Evolutionary conservation across 345 rosid species (phyloP).

Genomic region (Aurinia saxatilis): DNA sequence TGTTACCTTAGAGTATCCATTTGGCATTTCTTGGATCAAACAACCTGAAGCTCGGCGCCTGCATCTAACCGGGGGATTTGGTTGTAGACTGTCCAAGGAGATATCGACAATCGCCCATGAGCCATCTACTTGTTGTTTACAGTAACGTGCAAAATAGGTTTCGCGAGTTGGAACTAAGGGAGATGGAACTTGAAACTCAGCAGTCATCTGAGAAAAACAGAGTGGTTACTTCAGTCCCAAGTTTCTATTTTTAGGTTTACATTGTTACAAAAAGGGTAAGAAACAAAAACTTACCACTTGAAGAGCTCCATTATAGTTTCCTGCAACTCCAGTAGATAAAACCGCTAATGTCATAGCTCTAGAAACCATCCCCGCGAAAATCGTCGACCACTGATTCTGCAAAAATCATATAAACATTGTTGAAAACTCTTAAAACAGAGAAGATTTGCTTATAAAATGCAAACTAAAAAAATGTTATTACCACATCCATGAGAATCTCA

Average conservation of each 20-base stretch:
- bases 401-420: neutral
- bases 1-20: constrained; percentile 84
- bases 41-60: constrained; percentile 88
- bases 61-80: constrained; percentile 49
- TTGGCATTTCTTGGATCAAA: constrained; percentile 86
- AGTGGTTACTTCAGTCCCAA: neutral
- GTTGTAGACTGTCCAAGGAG: constrained; percentile 70
- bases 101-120: constrained; percentile 95
- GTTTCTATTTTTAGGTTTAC: neutral
- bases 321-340: constrained; percentile 80
- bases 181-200: constrained; percentile 88
- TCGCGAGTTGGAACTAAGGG: constrained; percentile 87
- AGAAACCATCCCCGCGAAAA: constrained; percentile 81
- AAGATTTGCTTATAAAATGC: neutral
- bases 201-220: constrained; percentile 54
- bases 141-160: constrained; percentile 69
- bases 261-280: neutral
- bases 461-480: constrained; percentile 5
- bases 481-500: constrained; percentile 93
- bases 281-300: constrained; percentile 60
- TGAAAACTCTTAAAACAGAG: neutral
- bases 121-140: constrained; percentile 76
- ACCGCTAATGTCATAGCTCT: constrained; percentile 75
- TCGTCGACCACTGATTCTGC: constrained; percentile 80
- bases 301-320: constrained; percentile 81